Evolutionary conservation across 352 stramenopile species (phyloP), one percentile per base, ranked within the genome.

Genomic region (Thalassiosira tumida): DNA sequence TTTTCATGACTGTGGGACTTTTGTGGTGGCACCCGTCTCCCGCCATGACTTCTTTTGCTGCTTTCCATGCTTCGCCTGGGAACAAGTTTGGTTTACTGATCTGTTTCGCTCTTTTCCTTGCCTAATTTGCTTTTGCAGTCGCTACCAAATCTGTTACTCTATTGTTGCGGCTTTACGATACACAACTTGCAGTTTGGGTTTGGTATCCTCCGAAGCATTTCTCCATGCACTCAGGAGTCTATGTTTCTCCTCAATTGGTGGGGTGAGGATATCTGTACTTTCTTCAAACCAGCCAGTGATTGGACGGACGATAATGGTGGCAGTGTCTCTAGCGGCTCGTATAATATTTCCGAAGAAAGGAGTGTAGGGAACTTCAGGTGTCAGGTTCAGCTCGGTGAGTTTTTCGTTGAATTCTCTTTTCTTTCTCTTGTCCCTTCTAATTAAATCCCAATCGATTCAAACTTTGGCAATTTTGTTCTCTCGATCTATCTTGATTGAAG

Each of bases 1-100:
- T 21, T 37, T 37, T 43, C 77, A 90, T 93, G 1, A 1, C 83
- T 35, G 0, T 80, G 17, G 75, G 38, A 26, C 67, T 69, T 7
- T 24, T 67, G 69, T 87, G 77, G 70, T 91, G 77, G 4, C 40
- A 24, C 38, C 1, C 5, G 24, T 72, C 29, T 40, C 54, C 54
- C 2, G 24, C 21, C 70, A 35, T 64, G 10, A 69, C n/a, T 51
- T 75, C 47, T 41, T 15, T 37, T 24, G 64, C 13, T 29, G 51
- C 47, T 50, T 51, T 77, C 81, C 81, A 82, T 76, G 17, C 24
- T 50, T 7, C 41, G 26, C 24, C 13, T 50, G 6, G 37, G 43
- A 54, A 17, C 17, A 17, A 7, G 17, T 54, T 54, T 54, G 43
- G 17, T 54, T 54, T 7, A 7, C n/a, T 72, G 24, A 29, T 29